These are phyloP conservation scores for Collybia mongolica DNA, from an alignment of 768 basidiomycete genomes.

Conservation along the genomic window DNA sequence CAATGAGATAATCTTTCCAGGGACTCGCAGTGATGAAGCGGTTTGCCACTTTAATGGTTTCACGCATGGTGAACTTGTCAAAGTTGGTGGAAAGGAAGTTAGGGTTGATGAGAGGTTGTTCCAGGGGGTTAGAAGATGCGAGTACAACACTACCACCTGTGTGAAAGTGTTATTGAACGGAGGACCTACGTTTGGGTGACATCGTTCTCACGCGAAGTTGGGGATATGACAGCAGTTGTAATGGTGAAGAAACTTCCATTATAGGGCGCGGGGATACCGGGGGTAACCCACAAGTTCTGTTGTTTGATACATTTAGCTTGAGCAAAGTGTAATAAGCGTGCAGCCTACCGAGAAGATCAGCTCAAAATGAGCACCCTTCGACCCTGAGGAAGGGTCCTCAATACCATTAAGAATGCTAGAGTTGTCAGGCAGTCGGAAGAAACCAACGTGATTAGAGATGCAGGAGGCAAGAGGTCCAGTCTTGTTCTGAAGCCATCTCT, in stretches of 20 bases:
- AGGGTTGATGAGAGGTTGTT: conserved; percentile 14
- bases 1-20: conserved; percentile 12
- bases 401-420: conserved; percentile 8
- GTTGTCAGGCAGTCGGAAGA: conserved; percentile 13
- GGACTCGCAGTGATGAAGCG: conserved; percentile 10
- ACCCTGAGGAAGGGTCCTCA: conserved; percentile 22
- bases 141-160: conserved; percentile 10
- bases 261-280: conserved; percentile 9
- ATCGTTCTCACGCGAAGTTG: conserved; percentile 13
- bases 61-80: conserved; percentile 12
- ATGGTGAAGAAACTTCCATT: conserved; percentile 15
- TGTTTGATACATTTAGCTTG: background rate
- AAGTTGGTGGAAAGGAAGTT: conserved; percentile 11
- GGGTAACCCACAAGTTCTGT: background rate
- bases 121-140: conserved; percentile 9
- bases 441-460: conserved; percentile 15
- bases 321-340: background rate
- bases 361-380: conserved; percentile 23
- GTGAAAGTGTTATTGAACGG: background rate
- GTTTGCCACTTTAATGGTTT: conserved; percentile 13
- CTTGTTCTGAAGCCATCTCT: conserved; percentile 18
- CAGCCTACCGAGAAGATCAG: conserved; percentile 12
- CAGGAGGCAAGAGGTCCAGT: conserved; percentile 23
- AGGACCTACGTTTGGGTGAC: background rate
- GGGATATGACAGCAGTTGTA: conserved; percentile 14